Percentiles rank a stretch among this genome's conserved stretches.
Evolutionary conservation across 2,329 filamentous ascomycete genomes (phyloP).

Genomic region (Gremmenia infestans): DNA sequence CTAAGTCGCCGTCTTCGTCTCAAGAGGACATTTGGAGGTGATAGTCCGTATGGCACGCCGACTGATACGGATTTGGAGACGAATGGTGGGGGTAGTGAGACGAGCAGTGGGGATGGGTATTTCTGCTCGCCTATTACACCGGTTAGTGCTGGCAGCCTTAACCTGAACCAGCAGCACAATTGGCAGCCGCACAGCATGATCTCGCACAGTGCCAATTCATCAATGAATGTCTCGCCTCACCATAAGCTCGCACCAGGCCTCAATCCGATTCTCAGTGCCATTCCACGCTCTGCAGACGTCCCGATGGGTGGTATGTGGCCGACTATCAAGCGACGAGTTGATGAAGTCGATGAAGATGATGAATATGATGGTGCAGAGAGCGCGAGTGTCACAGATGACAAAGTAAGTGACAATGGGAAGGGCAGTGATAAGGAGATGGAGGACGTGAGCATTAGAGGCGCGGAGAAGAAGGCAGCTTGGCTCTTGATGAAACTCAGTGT

Average conservation of each 20-base stretch:
- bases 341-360: slow-evolving; percentile 24
- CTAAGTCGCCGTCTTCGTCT: slow-evolving; percentile 26
- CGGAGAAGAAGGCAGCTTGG: slow-evolving; percentile 43
- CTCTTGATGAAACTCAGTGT: slow-evolving; percentile 45
- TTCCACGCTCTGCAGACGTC: slow-evolving; percentile 35
- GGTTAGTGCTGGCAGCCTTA: slow-evolving; percentile 5
- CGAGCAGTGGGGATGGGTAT: slow-evolving; percentile 23
- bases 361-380: slow-evolving; percentile 27
- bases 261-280: slow-evolving; percentile 41
- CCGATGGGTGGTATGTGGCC: slow-evolving; percentile 11
- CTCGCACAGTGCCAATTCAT: slow-evolving; percentile 19
- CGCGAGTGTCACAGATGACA: slow-evolving; percentile 17
- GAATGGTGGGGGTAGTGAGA: slow-evolving; percentile 16
- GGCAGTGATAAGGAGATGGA: slow-evolving; percentile 14
- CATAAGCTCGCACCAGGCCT: slow-evolving; percentile 15
- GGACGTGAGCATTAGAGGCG: slow-evolving; percentile 24
- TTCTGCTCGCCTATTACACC: slow-evolving; percentile 26
- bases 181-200: slow-evolving; percentile 31
- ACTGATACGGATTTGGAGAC: slow-evolving; percentile 38
- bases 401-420: slow-evolving; percentile 9
- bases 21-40: slow-evolving; percentile 32
- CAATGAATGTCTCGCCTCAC: slow-evolving; percentile 14
- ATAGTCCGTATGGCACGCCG: slow-evolving; percentile 36
- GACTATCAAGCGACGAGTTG: slow-evolving; percentile 15
- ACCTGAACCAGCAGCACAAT: slow-evolving; percentile 14